phyloP scores from a whole-genome alignment of 2,329 filamentous ascomycete genomes.

The Ophiostoma tasmaniense region DNA sequence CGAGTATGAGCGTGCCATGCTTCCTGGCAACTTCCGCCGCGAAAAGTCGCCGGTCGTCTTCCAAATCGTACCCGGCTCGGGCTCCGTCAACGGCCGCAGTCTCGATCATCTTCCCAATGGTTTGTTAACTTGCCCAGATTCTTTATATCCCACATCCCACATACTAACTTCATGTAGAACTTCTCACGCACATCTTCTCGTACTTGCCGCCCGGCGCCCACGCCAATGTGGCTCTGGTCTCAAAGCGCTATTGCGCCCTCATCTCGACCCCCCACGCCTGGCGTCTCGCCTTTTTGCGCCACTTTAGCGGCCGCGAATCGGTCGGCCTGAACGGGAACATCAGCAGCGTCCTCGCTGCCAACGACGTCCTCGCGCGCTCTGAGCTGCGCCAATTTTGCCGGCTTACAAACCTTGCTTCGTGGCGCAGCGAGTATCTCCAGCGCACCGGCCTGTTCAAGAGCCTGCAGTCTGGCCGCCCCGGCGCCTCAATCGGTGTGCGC shows the following conservation, averaged over 20 bases:
- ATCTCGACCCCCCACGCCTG: slow-evolving; percentile 90
- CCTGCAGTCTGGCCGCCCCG: slow-evolving; percentile 71
- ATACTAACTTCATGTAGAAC: slow-evolving; percentile 50
- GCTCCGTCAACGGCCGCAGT: slow-evolving; percentile 31
- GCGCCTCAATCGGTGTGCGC: slow-evolving; percentile 33
- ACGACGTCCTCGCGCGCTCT: slow-evolving; percentile 49
- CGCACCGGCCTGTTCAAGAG: slow-evolving; percentile 77
- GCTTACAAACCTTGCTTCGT: slow-evolving; percentile 76
- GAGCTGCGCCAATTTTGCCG: slow-evolving; percentile 75
- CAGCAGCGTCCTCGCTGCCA: background rate
- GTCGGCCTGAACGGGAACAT: background rate
- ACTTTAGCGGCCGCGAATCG: slow-evolving; percentile 66
- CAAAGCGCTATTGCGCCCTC: slow-evolving; percentile 74
- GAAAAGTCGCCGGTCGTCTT: background rate
- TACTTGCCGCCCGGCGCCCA: slow-evolving; percentile 82
- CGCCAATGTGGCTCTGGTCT: slow-evolving; percentile 74
- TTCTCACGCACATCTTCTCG: slow-evolving; percentile 83
- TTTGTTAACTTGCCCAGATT: too few species aligned
- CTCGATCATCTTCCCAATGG: slow-evolving; percentile 69
- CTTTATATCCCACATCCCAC: too few species aligned
- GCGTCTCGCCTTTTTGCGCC: slow-evolving; percentile 85
- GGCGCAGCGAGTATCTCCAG: slow-evolving; percentile 91
- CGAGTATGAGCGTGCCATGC: slow-evolving; percentile 54
- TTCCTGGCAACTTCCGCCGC: slow-evolving; percentile 32
- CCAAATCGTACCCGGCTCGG: background rate